Evolutionary conservation across 2,329 filamentous ascomycete genomes (phyloP), one percentile per base, ranked within the genome.

Genomic region (Ophiostoma ips): DNA sequence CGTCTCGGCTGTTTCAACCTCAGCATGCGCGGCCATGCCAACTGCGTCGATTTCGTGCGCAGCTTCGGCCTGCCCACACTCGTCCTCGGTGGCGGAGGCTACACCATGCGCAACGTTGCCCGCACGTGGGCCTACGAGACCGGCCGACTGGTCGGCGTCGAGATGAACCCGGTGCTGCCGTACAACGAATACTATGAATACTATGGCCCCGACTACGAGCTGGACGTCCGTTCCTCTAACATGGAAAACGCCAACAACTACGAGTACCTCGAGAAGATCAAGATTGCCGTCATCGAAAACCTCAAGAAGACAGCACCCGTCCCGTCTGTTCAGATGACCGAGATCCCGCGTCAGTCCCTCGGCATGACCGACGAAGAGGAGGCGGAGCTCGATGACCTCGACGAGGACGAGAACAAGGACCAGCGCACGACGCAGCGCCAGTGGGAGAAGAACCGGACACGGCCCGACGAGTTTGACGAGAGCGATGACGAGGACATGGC

Each of bases 101-200:
- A 98, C 68, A 98, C 92, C 1, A 94, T 94, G 66, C 83, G 92
- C 55, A 98, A 98, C 57, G 92, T 98, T 11, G 90, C 92, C 16
- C 84, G 92, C 46, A 92, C 90, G 5, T 98, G 92, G 92, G 89
- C 89, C 7, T 94, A 90, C 63, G 92, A 98, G 68, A 98, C 92
- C 1, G 90, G 90, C 56, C 76, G 88, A 52, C 75, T 96, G 9
- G 86, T 95, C 18, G 86, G 86, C 28, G 79, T 89, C 53, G 76
- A 86, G 30, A 86, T 96, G 75, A 75, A 79, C 11, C 75, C 83
- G 5, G 81, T 85, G n/a, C 73, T 96, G 37, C 90, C 90, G 1
- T 96, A 88, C 66, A 96, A 95, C 56, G 90, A 96, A 69, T 96
- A 96, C 66, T 96, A 96, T 63, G 78, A 92, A 73, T 94, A 95